A percentile compares a stretch with the other conserved stretches of the same genome.
phyloP scores from a whole-genome alignment of 305 asterid genomes.

The Solanum hybrid region DNA sequence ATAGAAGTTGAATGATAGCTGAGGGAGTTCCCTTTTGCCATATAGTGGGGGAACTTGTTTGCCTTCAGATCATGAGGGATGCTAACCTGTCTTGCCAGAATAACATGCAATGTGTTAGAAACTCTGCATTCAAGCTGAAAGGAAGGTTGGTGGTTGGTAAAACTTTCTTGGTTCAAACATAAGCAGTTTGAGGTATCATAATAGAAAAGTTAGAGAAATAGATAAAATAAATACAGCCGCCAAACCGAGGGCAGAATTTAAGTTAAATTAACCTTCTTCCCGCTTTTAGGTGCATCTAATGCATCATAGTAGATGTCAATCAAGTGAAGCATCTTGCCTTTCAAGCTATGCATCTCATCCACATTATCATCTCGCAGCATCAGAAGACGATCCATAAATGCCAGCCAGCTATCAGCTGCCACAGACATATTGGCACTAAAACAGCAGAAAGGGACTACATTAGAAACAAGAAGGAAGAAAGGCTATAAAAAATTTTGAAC shows the following conservation, averaged over 20 bases:
- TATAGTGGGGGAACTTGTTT: constrained; percentile 53
- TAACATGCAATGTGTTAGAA: not conserved
- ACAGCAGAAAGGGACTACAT: constrained; percentile 4
- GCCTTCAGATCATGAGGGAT: constrained; percentile 39
- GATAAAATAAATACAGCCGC: not conserved
- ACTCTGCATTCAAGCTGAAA: not conserved
- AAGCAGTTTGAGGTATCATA: not conserved
- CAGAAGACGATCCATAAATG: constrained; percentile 64
- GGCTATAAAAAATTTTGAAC: not conserved
- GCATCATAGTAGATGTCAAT: constrained; percentile 71
- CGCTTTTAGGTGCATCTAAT: constrained; percentile 83
- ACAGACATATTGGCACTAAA: constrained; percentile 43
- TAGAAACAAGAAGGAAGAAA: not conserved
- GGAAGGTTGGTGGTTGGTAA: not conserved
- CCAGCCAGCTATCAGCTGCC: constrained; percentile 71
- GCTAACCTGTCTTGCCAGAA: constrained; percentile 32
- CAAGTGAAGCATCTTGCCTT: constrained; percentile 35
- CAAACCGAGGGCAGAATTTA: not conserved
- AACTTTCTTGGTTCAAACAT: not conserved
- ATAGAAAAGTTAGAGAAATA: not conserved
- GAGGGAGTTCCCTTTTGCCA: constrained; percentile 26
- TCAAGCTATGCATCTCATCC: constrained; percentile 29
- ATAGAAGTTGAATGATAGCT: constrained; percentile 45
- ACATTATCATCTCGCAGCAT: constrained; percentile 29
- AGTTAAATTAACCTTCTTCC: constrained; percentile 43